Conservation (phyloP, 1,284 basidiomycete species). For the Tausonia pullulans region DNA sequence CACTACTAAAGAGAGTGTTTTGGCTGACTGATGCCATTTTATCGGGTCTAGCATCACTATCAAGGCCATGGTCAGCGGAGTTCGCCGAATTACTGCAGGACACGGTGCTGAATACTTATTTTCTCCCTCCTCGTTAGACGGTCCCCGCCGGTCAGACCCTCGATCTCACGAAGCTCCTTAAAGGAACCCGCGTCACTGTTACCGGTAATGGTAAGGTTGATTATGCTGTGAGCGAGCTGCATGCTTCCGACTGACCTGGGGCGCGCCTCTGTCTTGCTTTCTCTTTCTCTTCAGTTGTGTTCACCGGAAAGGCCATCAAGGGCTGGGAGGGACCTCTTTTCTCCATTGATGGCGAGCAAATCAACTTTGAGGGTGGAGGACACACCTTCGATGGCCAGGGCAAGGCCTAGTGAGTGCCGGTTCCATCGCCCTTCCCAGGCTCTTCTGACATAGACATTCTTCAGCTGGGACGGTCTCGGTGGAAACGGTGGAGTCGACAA, state of each 20-base stretch:
- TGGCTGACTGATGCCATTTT: no score
- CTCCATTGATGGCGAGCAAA: slow-evolving; percentile 18
- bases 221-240: no score
- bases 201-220: background rate
- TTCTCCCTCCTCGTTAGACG: no score
- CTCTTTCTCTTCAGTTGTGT: background rate
- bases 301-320: background rate
- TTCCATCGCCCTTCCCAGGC: no score
- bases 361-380: slow-evolving; percentile 20
- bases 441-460: slow-evolving; percentile 2
- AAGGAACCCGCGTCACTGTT: slow-evolving; percentile 7
- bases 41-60: no score
- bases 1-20: no score
- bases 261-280: no score
- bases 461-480: background rate
- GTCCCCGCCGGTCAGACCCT: background rate
- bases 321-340: slow-evolving; percentile 18
- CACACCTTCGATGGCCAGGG: slow-evolving; percentile 20
- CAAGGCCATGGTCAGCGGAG: no score
- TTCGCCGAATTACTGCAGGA: no score
- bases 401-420: slow-evolving; percentile 17
- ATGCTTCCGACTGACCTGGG: no score
- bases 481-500: slow-evolving; percentile 15
- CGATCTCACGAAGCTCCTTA: background rate
- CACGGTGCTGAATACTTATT: no score